Evolutionary conservation across 202 grass and related monocot species (phyloP).

Genomic region (Panicum virgatum): DNA sequence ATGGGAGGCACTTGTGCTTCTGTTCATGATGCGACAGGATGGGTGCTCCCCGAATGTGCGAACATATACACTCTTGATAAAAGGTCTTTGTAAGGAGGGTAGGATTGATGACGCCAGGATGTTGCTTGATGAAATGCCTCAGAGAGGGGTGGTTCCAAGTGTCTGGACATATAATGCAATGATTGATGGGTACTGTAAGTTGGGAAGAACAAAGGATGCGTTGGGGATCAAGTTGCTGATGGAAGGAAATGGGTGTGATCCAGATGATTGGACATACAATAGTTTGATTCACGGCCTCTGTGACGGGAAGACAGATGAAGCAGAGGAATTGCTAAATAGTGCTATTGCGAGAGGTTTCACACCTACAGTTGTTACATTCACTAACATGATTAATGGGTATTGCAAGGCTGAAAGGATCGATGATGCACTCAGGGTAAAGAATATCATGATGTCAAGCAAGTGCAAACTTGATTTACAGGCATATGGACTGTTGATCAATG

Average conservation of each 20-base stretch:
- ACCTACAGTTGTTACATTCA: conserved; percentile 59
- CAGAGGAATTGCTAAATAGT: conserved; percentile 61
- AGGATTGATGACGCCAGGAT: conserved; percentile 47
- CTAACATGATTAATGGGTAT: conserved; percentile 70
- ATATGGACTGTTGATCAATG: conserved; percentile 62
- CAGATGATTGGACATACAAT: conserved; percentile 67
- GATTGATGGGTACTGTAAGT: conserved; percentile 77
- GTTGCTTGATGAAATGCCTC: conserved; percentile 76
- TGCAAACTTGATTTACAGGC: conserved; percentile 66
- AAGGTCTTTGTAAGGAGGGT: conserved; percentile 70
- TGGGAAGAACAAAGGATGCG: conserved; percentile 54
- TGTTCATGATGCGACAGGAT: conserved; percentile 63
- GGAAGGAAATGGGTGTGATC: conserved; percentile 57
- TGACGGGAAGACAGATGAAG: conserved; percentile 46
- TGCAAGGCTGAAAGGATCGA: conserved; percentile 61
- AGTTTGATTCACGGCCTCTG: conserved; percentile 68
- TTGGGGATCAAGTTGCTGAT: conserved; percentile 66
- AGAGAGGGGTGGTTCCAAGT: conserved; percentile 59
- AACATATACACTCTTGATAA: conserved; percentile 68
- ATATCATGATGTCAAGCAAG: conserved; percentile 58
- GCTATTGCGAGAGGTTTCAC: conserved; percentile 55
- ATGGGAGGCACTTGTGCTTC: conserved; percentile 55
- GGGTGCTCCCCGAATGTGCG: conserved; percentile 63
- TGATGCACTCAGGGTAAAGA: conserved; percentile 77
- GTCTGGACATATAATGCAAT: conserved; percentile 78